Conservation (phyloP, 148 eudicot genomes). For the Amaranthus palmeri region DNA sequence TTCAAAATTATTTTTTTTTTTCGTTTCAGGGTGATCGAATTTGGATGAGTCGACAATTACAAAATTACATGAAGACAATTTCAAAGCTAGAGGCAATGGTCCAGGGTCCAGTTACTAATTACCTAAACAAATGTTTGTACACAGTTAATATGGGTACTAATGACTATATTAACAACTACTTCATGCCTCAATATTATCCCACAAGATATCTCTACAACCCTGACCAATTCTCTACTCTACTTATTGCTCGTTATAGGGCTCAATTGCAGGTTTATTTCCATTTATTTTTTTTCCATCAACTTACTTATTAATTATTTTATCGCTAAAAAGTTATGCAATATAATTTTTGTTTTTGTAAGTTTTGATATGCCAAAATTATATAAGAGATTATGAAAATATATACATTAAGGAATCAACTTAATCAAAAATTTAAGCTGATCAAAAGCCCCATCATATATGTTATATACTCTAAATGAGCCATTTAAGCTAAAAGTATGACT, state of each 20-base stretch:
- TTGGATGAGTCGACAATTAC: constrained; percentile 20
- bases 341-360: too few relatives aligned
- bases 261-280: constrained; percentile 35
- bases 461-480: too few relatives aligned
- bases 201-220: constrained; percentile 15
- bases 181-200: constrained; percentile 28
- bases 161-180: constrained; percentile 61
- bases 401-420: too few relatives aligned
- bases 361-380: too few relatives aligned
- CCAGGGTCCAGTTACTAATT: constrained; percentile 2
- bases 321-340: too few relatives aligned
- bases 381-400: too few relatives aligned
- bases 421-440: too few relatives aligned
- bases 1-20: not conserved
- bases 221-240: constrained; percentile 27
- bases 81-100: not conserved
- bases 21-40: constrained; percentile 23
- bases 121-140: constrained; percentile 21
- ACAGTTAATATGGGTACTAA: constrained; percentile 44
- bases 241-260: constrained; percentile 28
- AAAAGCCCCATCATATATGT: too few relatives aligned
- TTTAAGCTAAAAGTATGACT: too few relatives aligned
- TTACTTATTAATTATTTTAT: too few relatives aligned
- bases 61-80: not conserved
- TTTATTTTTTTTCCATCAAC: not conserved